phyloP scores from a whole-genome alignment of 2,329 filamentous ascomycete genomes.

The Aspergillus terreus region DNA sequence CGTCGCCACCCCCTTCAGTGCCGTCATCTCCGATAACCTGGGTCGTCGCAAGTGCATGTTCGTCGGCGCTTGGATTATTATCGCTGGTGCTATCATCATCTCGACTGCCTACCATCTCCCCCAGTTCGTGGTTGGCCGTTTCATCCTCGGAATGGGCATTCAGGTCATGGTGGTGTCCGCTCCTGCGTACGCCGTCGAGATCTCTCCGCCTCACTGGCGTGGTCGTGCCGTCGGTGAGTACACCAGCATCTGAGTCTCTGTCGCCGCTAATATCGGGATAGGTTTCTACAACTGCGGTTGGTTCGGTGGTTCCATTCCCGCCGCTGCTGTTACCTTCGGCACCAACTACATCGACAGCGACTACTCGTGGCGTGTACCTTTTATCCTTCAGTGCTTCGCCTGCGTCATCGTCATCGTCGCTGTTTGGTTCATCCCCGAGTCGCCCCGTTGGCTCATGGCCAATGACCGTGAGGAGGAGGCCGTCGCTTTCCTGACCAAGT shows the following conservation, averaged over 20 bases:
- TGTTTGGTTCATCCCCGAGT: constrained; percentile 66
- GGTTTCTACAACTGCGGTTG: constrained; percentile 53
- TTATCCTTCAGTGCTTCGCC: constrained; percentile 64
- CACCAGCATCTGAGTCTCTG: neutral
- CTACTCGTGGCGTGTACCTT: constrained; percentile 60
- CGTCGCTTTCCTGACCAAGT: constrained; percentile 2
- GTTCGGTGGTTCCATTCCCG: constrained; percentile 52
- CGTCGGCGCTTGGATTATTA: constrained; percentile 42
- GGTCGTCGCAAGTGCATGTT: constrained; percentile 49
- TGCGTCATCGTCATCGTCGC: constrained; percentile 52
- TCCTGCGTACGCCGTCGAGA: constrained; percentile 48
- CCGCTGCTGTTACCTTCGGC: constrained; percentile 48
- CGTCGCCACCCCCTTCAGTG: constrained; percentile 36
- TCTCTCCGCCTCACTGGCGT: constrained; percentile 50
- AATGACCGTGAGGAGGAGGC: constrained; percentile 2
- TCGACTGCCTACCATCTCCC: constrained; percentile 32
- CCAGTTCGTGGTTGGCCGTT: constrained; percentile 47
- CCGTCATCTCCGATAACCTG: constrained; percentile 43
- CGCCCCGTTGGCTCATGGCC: constrained; percentile 49
- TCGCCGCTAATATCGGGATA: neutral
- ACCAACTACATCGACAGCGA: constrained; percentile 44
- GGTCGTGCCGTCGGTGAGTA: constrained; percentile 29
- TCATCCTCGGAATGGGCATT: constrained; percentile 47
- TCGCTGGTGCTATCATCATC: constrained; percentile 44
- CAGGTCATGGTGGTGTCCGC: constrained; percentile 49